phyloP scores from a whole-genome alignment of 768 basidiomycete species.

The Lyophyllum semitale region DNA sequence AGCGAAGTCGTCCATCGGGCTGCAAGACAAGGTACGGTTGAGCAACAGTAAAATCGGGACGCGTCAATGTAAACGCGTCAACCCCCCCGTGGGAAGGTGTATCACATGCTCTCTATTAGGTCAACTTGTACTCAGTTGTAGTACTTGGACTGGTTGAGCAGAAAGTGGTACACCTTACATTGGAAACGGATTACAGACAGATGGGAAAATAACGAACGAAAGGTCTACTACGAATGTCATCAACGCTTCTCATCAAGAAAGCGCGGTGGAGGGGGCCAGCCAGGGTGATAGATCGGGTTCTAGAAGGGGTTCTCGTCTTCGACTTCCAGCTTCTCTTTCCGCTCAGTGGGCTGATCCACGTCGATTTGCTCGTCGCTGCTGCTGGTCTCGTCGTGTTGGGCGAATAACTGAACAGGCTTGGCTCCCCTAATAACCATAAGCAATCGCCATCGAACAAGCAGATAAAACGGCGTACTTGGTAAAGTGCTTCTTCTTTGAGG shows the following conservation, averaged over 20 bases:
- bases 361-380: constrained; percentile 40
- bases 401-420: constrained; percentile 66
- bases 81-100: background rate
- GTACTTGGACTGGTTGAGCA: background rate
- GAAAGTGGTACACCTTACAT: constrained; percentile 19
- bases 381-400: constrained; percentile 39
- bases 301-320: constrained; percentile 80
- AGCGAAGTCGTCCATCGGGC: constrained; percentile 18
- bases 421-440: constrained; percentile 43
- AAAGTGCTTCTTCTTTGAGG: constrained; percentile 93
- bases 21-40: too few species aligned
- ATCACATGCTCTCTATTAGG: background rate
- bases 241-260: constrained; percentile 17
- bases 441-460: constrained; percentile 3
- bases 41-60: background rate
- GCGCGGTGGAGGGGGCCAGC: constrained; percentile 21
- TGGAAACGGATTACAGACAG: constrained; percentile 21
- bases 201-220: constrained; percentile 13
- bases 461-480: constrained; percentile 60
- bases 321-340: constrained; percentile 38
- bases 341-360: constrained; percentile 26
- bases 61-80: background rate
- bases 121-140: background rate
- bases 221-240: constrained; percentile 13
- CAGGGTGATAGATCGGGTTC: constrained; percentile 19